Evolutionary conservation across 345 rosid genomes (phyloP).

Genomic region (Gossypium rotundifolium): DNA sequence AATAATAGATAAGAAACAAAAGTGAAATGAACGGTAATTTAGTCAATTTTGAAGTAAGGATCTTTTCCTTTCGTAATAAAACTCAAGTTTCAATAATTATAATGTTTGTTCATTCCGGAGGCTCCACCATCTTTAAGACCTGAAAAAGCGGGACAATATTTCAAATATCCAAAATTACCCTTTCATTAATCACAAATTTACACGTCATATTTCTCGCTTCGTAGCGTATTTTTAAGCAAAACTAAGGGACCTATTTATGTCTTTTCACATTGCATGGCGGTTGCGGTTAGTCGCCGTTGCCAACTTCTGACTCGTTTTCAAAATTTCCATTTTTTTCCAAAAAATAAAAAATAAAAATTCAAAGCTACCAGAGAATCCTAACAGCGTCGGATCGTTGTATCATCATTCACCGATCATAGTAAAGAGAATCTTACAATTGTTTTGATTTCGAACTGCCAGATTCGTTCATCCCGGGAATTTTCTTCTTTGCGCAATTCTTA

Average conservation of each 20-base stretch:
- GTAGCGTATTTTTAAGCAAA: not conserved
- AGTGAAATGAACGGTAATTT: too few species aligned
- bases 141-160: not conserved
- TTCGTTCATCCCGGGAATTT: slow-evolving; percentile 5
- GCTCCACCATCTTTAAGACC: not conserved
- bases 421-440: not conserved
- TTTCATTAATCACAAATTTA: not conserved
- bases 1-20: too few species aligned
- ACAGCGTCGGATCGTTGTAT: slow-evolving; percentile 8
- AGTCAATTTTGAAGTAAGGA: too few species aligned
- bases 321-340: not conserved
- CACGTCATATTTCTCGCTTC: not conserved
- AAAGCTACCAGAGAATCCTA: slow-evolving; percentile 11
- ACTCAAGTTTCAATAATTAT: not conserved
- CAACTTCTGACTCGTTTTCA: not conserved
- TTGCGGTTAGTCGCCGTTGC: not conserved
- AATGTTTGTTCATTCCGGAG: not conserved
- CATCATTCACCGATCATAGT: not conserved
- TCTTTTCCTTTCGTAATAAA: too few species aligned
- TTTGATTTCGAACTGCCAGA: slow-evolving; percentile 4
- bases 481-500: not conserved
- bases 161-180: not conserved
- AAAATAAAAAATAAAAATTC: slow-evolving; percentile 1
- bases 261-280: slow-evolving; percentile 9
- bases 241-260: not conserved